Conservation (phyloP, 2,329 filamentous ascomycete genomes). For the Penicillium sp. region DNA sequence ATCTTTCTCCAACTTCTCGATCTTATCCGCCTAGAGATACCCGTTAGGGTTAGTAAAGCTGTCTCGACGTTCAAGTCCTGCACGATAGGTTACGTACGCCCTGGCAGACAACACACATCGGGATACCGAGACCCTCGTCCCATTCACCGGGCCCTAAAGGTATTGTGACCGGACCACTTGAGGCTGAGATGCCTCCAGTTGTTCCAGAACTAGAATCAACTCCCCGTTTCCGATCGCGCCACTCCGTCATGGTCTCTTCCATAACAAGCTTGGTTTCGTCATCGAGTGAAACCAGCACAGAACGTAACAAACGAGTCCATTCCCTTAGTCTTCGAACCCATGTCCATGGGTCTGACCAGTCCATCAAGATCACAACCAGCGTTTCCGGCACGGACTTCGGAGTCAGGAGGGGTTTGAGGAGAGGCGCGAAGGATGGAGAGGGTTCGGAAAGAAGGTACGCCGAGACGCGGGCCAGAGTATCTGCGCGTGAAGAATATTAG, state of each 20-base stretch:
- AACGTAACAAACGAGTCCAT: constrained; percentile 81
- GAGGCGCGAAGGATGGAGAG: constrained; percentile 73
- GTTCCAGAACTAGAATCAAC: constrained; percentile 56
- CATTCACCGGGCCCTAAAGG: constrained; percentile 86
- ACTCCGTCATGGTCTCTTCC: constrained; percentile 77
- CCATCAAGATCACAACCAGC: constrained; percentile 83
- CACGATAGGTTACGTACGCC: constrained; percentile 58
- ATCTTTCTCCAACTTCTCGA: constrained; percentile 84
- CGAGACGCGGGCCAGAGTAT: constrained; percentile 84
- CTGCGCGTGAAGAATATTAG: constrained; percentile 44
- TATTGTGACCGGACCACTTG: constrained; percentile 65
- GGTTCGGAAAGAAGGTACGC: constrained; percentile 85
- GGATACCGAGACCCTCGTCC: constrained; percentile 83
- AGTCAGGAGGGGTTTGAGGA: constrained; percentile 79
- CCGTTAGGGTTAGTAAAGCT: constrained; percentile 21
- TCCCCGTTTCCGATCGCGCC: constrained; percentile 71
- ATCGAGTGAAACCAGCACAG: constrained; percentile 69
- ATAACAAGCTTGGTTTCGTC: constrained; percentile 74
- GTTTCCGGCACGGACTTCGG: constrained; percentile 80
- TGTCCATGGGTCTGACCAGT: constrained; percentile 90
- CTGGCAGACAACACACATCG: constrained; percentile 91
- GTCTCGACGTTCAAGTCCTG: not conserved
- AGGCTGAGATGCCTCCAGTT: constrained; percentile 51
- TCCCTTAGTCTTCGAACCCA: constrained; percentile 86
- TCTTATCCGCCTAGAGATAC: constrained; percentile 67